Evolutionary conservation across 2,329 filamentous ascomycete species (phyloP), one percentile per base, ranked within the genome.

Genomic region (Phyllosticta citrichinensis): DNA sequence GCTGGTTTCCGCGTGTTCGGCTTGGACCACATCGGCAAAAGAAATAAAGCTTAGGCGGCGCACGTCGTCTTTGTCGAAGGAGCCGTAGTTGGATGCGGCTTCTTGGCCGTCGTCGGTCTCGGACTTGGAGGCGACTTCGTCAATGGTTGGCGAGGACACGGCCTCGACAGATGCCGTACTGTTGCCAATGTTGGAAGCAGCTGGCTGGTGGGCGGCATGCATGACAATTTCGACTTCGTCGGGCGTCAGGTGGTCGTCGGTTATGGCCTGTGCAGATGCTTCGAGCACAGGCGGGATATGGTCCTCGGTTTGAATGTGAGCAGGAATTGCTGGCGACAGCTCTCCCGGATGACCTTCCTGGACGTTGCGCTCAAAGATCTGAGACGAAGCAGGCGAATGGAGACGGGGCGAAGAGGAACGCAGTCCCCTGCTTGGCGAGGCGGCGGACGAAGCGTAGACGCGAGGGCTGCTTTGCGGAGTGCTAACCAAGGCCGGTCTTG

Each of bases 201-300:
- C 91, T 25, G 90, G 87, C 69, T 93, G 91, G 73, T 97, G 92
- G 24, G 86, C 85, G 33, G 84, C 82, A 72, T 95, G 91, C 56
- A 89, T 97, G 54, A 97, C 84, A 71, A 97, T 97, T 77, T 97
- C 91, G 59, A 97, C 92, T 24, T 86, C 84, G 72, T 97, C 91
- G 4, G 91, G 91, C 71, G 94, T 87, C 57, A 97, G 81, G 62
- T 87, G 86, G 66, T 85, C 80, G 74, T 96, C 91, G 12, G 93
- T 97, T 69, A 97, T 96, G 62, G 92, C 91, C 68, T 92, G 85
- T 52, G 91, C 95, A 2, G 91, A 93, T 57, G 93, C 93, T 72
- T 96, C 91, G 55, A 97, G 81, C 12, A 95, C 92, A 0, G 93
- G 84, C 8, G 93, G 93, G 66, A 97, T 97, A 71, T 92, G 84